phyloP scores from a whole-genome alignment of 2,329 filamentous ascomycete genomes.

The Alternaria burnsii region DNA sequence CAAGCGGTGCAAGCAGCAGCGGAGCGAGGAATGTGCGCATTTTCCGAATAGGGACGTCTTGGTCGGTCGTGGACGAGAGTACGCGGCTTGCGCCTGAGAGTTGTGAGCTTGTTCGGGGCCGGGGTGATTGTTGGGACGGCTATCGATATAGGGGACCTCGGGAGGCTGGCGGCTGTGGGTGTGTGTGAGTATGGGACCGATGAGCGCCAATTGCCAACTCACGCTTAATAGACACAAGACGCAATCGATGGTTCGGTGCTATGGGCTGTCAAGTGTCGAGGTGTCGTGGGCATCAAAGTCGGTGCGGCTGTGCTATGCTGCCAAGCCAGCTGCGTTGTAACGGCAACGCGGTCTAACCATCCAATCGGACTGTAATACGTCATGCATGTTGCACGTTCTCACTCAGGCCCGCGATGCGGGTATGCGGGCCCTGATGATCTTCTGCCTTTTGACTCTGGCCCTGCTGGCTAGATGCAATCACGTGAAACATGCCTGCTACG shows the following conservation, averaged over 20 bases:
- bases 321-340: slow-evolving; percentile 15
- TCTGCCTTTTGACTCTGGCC: slow-evolving; percentile 8
- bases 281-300: slow-evolving; percentile 16
- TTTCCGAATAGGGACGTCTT: slow-evolving; percentile 16
- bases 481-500: slow-evolving; percentile 25
- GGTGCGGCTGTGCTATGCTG: slow-evolving; percentile 14
- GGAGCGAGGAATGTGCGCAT: slow-evolving; percentile 41
- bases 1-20: slow-evolving; percentile 40
- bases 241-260: background rate
- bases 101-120: slow-evolving; percentile 14
- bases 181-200: background rate
- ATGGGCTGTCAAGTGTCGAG: slow-evolving; percentile 13
- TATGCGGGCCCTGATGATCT: slow-evolving; percentile 15
- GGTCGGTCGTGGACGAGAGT: slow-evolving; percentile 7
- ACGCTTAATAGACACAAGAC: background rate
- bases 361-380: slow-evolving; percentile 7
- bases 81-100: slow-evolving; percentile 20
- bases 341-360: slow-evolving; percentile 11
- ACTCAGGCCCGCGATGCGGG: background rate
- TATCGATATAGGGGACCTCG: slow-evolving; percentile 14
- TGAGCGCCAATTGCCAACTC: background rate
- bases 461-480: background rate
- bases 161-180: slow-evolving; percentile 4
- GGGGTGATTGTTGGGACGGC: slow-evolving; percentile 2
- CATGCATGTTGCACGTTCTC: slow-evolving; percentile 4